Evolutionary conservation across 192 early-diverging fungal genomes (phyloP).

Genomic region (Coemansia sp.): DNA sequence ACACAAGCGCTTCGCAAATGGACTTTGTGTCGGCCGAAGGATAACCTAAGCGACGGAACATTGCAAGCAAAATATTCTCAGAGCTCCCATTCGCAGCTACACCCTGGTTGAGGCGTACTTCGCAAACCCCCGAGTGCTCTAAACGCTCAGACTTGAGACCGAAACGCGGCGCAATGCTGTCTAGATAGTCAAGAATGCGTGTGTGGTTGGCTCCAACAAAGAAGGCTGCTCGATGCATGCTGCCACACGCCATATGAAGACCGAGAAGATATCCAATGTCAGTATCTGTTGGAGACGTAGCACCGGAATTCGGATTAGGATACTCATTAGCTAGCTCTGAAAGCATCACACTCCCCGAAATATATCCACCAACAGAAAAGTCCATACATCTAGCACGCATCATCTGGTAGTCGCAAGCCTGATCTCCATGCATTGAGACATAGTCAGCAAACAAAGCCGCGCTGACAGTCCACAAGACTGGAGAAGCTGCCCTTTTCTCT

Average conservation of each 20-base stretch:
- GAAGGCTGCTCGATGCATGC: conserved; percentile 1
- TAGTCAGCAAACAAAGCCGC: conserved; percentile 20
- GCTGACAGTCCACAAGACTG: conserved; percentile 23
- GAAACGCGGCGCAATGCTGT: conserved; percentile 9
- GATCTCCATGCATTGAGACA: conserved; percentile 1
- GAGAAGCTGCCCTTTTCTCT: conserved; percentile 5
- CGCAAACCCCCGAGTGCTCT: conserved; percentile 1
- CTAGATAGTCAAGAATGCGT: conserved; percentile 8
- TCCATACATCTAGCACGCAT: conserved; percentile 14
- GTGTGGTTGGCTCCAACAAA: conserved; percentile 1
- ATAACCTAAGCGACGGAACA: conserved; percentile 9
- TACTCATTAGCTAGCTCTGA: neutral
- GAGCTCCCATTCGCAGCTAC: neutral
- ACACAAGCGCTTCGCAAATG: neutral
- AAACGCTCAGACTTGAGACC: neutral
- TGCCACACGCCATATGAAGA: conserved; percentile 11
- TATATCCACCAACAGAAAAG: neutral
- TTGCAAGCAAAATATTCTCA: neutral
- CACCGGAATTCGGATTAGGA: neutral
- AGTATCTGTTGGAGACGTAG: neutral
- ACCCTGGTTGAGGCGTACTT: neutral
- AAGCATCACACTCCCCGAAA: neutral
- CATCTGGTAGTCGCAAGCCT: conserved; percentile 16
- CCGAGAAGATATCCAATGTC: conserved; percentile 16
- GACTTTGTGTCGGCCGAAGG: neutral